Conservation (phyloP, 2,329 filamentous ascomycete genomes). For the Penicillium sp. region DNA sequence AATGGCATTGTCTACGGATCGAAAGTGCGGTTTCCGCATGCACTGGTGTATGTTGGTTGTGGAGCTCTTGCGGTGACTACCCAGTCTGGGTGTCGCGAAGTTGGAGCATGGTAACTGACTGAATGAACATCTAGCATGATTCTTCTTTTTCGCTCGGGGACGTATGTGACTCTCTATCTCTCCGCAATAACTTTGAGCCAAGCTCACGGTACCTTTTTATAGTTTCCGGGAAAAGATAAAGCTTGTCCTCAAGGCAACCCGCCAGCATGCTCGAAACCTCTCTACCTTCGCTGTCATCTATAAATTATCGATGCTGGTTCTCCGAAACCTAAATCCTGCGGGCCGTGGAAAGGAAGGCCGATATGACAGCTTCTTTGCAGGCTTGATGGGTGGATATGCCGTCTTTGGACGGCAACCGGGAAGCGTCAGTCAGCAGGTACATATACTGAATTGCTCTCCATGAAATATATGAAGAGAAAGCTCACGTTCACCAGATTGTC, state of each 20-base stretch:
- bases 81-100: no score
- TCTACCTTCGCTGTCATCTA: constrained; percentile 88
- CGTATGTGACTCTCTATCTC: constrained; percentile 49
- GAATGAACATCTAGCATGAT: constrained; percentile 63
- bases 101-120: constrained; percentile 17
- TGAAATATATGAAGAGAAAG: background rate
- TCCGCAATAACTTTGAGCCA: constrained; percentile 5
- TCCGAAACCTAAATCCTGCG: constrained; percentile 53
- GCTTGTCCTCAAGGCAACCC: constrained; percentile 78
- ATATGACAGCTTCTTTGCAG: constrained; percentile 80
- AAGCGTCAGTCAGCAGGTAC: constrained; percentile 69
- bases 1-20: constrained; percentile 96
- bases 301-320: constrained; percentile 70
- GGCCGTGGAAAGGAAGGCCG: constrained; percentile 55
- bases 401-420: constrained; percentile 81
- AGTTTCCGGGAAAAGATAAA: constrained; percentile 67
- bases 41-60: constrained; percentile 61
- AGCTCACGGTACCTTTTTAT: constrained; percentile 10
- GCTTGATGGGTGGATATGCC: constrained; percentile 81
- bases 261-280: constrained; percentile 84
- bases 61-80: constrained; percentile 2
- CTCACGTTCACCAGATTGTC: constrained; percentile 62
- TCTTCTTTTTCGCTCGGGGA: constrained; percentile 88
- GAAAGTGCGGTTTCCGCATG: constrained; percentile 97
- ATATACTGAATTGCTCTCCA: background rate